phyloP scores from a whole-genome alignment of 2,329 filamentous ascomycete species.

The Alternaria tenuissima region DNA sequence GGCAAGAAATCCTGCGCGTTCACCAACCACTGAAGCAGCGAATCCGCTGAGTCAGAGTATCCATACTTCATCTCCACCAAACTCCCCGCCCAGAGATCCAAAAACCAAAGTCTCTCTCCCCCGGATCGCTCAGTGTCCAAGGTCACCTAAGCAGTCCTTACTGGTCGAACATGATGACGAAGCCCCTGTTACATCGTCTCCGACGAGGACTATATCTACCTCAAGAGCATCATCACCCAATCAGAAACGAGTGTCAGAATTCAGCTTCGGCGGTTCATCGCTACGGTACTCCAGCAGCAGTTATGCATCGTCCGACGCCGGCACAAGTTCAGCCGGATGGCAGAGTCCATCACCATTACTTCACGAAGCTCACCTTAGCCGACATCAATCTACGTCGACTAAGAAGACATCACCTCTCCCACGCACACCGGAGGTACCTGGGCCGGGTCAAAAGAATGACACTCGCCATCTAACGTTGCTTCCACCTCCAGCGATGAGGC shows the following conservation, averaged over 20 bases:
- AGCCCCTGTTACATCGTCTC: conserved; percentile 16
- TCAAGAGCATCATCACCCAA: conserved; percentile 21
- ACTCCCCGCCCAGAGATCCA: conserved; percentile 1
- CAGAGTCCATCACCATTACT: conserved; percentile 16
- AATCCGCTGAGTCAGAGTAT: neutral
- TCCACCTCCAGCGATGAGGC: conserved; percentile 35
- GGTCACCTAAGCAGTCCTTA: conserved; percentile 7
- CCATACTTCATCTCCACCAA: neutral
- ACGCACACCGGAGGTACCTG: conserved; percentile 26
- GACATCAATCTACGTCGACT: conserved; percentile 21
- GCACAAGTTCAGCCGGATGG: conserved; percentile 25
- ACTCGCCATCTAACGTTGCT: conserved; percentile 28
- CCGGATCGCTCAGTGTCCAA: conserved; percentile 10
- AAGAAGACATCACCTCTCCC: conserved; percentile 22
- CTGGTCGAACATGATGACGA: conserved; percentile 11
- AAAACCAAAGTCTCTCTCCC: conserved; percentile 14
- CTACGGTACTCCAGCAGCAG: conserved; percentile 80
- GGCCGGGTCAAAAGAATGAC: conserved; percentile 20
- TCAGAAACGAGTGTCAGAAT: conserved; percentile 35
- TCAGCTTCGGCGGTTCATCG: conserved; percentile 71
- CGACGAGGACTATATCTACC: conserved; percentile 5
- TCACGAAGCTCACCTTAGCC: conserved; percentile 18
- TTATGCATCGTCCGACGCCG: conserved; percentile 85
- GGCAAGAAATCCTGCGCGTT: conserved; percentile 27
- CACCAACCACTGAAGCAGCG: conserved; percentile 18